phyloP scores from a whole-genome alignment of 2,329 filamentous ascomycete species.

The Ophiostoma pallidulum region DNA sequence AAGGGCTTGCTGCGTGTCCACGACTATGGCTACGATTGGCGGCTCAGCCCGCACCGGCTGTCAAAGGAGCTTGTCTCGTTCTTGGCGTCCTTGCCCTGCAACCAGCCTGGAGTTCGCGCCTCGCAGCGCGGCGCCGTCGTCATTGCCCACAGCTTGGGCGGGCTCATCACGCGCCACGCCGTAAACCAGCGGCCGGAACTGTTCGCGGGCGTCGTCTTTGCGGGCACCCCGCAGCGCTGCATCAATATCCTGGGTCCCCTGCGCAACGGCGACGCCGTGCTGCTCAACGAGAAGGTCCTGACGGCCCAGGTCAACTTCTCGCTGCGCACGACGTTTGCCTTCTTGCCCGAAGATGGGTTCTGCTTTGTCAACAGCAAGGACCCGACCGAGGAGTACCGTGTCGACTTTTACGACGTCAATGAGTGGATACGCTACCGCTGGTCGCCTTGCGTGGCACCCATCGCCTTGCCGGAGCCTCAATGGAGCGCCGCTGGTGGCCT shows the following conservation, averaged over 20 bases:
- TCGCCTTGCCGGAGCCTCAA: conserved; percentile 57
- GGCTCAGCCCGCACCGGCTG: conserved; percentile 70
- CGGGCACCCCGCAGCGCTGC: conserved; percentile 74
- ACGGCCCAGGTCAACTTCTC: conserved; percentile 92
- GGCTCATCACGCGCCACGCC: conserved; percentile 77
- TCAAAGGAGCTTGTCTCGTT: conserved; percentile 64
- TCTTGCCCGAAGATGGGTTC: conserved; percentile 76
- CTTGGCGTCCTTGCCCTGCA: conserved; percentile 65
- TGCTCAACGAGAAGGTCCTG: conserved; percentile 79
- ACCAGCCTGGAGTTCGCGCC: conserved; percentile 51
- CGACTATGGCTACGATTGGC: conserved; percentile 94
- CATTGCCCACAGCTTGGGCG: conserved; percentile 79
- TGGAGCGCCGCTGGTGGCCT: no score
- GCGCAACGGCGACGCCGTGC: conserved; percentile 83
- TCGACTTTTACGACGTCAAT: conserved; percentile 75
- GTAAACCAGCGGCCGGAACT: conserved; percentile 79
- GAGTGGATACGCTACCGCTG: conserved; percentile 71
- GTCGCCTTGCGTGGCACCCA: conserved; percentile 63
- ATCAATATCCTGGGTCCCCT: conserved; percentile 87
- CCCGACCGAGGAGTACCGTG: conserved; percentile 67
- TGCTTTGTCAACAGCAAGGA: conserved; percentile 72
- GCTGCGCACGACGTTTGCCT: conserved; percentile 73
- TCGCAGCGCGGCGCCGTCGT: conserved; percentile 61
- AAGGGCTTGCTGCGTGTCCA: conserved; percentile 67
- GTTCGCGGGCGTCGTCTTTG: conserved; percentile 78